Conservation (phyloP, 2,329 filamentous ascomycete genomes). For the Xylariaceae sp. region DNA sequence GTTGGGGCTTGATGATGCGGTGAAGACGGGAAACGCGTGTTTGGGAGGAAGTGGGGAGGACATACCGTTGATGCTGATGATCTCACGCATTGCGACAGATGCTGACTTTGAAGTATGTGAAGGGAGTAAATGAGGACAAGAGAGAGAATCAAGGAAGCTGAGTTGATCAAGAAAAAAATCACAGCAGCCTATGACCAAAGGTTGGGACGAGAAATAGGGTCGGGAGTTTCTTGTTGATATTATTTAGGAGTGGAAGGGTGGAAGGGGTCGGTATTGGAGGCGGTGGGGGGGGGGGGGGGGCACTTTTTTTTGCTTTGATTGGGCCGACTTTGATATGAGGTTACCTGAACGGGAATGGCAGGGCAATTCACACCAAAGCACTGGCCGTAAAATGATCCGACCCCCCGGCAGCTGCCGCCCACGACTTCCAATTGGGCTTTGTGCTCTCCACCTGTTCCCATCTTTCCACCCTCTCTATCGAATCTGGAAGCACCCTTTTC, state of each 20-base stretch:
- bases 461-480: too few relatives aligned
- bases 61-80: conserved; percentile 98
- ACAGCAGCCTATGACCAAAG: conserved; percentile 9
- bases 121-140: conserved; percentile 30
- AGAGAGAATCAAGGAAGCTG: conserved; percentile 20
- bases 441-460: too few relatives aligned
- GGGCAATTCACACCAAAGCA: conserved; percentile 9
- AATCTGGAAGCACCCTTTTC: too few relatives aligned
- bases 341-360: conserved; percentile 18
- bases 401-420: conserved; percentile 13
- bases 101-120: conserved; percentile 30
- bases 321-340: conserved; percentile 9
- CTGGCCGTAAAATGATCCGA: conserved; percentile 1
- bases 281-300: conserved; percentile 21
- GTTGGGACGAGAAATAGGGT: conserved; percentile 19
- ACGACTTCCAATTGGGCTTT: neutral
- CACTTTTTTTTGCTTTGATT: conserved; percentile 23
- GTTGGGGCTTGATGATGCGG: conserved; percentile 35
- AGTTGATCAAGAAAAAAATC: conserved; percentile 20
- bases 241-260: conserved; percentile 14
- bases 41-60: conserved; percentile 26
- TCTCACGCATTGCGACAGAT: conserved; percentile 85
- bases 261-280: too few relatives aligned
- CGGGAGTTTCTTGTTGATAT: conserved; percentile 20
- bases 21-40: conserved; percentile 38